phyloP scores from a whole-genome alignment of 495 filamentous ascomycete genomes.

The Staphylotrichum tortipilum region DNA sequence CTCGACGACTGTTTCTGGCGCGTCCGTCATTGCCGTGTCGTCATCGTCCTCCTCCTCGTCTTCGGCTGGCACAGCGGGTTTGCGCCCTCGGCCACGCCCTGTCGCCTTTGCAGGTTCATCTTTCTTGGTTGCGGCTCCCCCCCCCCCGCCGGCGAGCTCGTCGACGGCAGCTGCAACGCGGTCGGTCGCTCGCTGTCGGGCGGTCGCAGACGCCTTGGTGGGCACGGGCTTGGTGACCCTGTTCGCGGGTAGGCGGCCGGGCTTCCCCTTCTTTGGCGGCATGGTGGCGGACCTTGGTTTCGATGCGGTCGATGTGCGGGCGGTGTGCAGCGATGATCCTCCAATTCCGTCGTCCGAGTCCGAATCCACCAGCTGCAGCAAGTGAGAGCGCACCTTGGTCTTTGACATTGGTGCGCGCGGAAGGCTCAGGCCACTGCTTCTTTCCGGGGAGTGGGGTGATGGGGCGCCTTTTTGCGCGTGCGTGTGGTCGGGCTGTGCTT shows the following conservation, averaged over 20 bases:
- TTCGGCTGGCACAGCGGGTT: conserved; percentile 25
- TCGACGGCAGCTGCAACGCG: conserved; percentile 26
- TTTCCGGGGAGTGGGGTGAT: not conserved
- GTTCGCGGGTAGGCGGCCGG: conserved; percentile 21
- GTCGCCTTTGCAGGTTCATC: no score
- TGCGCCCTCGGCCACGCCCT: conserved; percentile 23
- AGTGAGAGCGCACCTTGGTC: conserved; percentile 33
- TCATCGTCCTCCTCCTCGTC: conserved; percentile 34
- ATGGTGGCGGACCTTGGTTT: conserved; percentile 24
- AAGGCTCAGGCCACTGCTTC: not conserved
- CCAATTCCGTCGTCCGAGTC: conserved; percentile 55
- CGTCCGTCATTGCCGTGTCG: conserved; percentile 29
- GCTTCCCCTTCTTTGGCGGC: conserved; percentile 34
- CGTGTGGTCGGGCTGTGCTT: no score
- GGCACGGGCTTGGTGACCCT: conserved; percentile 32
- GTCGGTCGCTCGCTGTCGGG: conserved; percentile 22
- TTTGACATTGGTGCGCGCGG: conserved; percentile 26
- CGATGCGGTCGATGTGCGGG: not conserved
- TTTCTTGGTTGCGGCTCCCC: no score
- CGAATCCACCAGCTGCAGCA: conserved; percentile 58
- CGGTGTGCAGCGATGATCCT: conserved; percentile 27
- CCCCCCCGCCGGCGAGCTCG: conserved; percentile 33
- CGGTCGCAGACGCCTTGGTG: conserved; percentile 18
- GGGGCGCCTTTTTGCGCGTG: not conserved
- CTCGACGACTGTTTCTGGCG: conserved; percentile 10